Percentiles rank a stretch among this genome's conserved stretches.
phyloP scores from a whole-genome alignment of 176 grass and related monocot genomes.

The Tuctoria greenei region DNA sequence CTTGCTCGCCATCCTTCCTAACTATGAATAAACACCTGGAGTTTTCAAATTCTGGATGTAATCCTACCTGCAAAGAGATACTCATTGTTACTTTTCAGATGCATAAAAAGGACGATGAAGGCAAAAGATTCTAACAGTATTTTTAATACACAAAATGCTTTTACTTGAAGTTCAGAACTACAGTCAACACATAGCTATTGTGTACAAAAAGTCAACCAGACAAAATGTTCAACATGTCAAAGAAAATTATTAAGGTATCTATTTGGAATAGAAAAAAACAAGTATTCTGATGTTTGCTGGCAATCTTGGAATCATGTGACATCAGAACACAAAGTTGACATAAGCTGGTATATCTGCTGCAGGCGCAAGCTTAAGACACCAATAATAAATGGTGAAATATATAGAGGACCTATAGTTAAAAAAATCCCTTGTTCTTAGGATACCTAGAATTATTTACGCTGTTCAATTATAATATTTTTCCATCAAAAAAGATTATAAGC shows the following conservation, averaged over 20 bases:
- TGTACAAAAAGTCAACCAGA: background rate
- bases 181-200: background rate
- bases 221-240: background rate
- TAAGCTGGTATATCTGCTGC: background rate
- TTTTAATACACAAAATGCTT: background rate
- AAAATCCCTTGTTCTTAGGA: background rate
- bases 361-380: constrained; percentile 3
- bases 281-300: constrained; percentile 13
- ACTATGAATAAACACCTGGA: constrained; percentile 93
- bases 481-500: no score
- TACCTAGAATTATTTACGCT: background rate
- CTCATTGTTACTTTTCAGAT: constrained; percentile 16
- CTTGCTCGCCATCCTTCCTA: constrained; percentile 62
- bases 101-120: background rate
- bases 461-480: background rate
- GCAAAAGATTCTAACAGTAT: background rate
- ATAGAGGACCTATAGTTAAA: background rate
- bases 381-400: background rate
- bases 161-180: background rate
- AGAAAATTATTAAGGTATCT: background rate
- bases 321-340: constrained; percentile 6
- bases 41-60: constrained; percentile 82
- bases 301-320: background rate
- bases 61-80: constrained; percentile 64
- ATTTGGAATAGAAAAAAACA: background rate